Evolutionary conservation across 2,329 filamentous ascomycete species (phyloP), one percentile per base, ranked within the genome.

Genomic region (Xylaria sp.): DNA sequence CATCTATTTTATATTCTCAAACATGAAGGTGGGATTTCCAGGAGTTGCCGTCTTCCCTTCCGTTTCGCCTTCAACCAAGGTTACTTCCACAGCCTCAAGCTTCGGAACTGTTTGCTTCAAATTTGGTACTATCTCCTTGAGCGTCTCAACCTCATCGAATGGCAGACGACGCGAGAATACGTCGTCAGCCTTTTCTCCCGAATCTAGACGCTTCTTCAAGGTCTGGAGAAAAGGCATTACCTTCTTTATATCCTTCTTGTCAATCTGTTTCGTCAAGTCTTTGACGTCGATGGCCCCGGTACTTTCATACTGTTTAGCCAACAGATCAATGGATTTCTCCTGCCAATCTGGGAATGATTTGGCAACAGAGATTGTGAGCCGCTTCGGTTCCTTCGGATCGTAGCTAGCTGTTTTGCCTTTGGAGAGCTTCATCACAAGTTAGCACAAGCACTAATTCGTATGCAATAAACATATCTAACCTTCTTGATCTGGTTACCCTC

Each of bases 141-240:
- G 84, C 40, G 91, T 92, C 68, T 87, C 85, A 57, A 90, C 85
- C 84, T 99, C 96, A 75, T 98, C 91, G 80, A 98, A 99, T 0
- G 89, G 86, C 70, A 99, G 85, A 82, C 95, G 93, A 73, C 94
- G 88, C 78, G 95, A 90, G 77, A 98, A 90, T 10, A 98, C 93
- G 1, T 82, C 85, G 27, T 87, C 84, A 1, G 88, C 83, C 16
- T 85, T 82, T 81, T 95, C 89, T 70, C 92, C 91, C 59, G 86
- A 85, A 66, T 93, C 85, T 65, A 99, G 87, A 61, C 93, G 89
- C 80, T 88, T 92, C 90, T 98, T 98, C 69, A 98, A 84, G 6
- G 80, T 83, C 83, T 98, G 94, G 59, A 98, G 91, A 78, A 98
- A 98, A 0, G 96, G 96, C 95, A 98, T 98, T 2, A 94, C 95